Conservation (phyloP, 306 rosid species). For the Pterocarpus macrocarpus region DNA sequence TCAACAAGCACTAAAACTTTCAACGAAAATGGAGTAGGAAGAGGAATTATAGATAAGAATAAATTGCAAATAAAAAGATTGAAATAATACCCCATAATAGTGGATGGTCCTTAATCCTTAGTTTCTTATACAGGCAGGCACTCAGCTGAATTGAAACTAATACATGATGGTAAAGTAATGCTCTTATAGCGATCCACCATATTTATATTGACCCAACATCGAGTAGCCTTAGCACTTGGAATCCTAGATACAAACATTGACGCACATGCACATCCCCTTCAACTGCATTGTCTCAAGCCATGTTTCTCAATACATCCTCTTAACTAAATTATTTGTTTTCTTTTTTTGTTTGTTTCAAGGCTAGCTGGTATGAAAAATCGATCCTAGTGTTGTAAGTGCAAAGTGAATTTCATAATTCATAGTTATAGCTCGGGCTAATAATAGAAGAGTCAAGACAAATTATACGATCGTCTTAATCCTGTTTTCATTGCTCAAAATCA, state of each 20-base stretch:
- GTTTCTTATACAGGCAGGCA: neutral
- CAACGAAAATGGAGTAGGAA: no score
- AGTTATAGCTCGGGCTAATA: neutral
- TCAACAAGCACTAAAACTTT: no score
- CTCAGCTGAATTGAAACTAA: neutral
- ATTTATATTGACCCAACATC: no score
- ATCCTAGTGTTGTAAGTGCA: neutral
- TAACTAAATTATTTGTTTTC: no score
- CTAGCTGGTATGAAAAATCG: neutral
- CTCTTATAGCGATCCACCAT: neutral
- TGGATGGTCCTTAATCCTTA: neutral
- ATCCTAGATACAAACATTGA: neutral
- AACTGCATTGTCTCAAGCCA: neutral
- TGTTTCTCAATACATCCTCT: neutral
- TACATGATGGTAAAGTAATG: neutral
- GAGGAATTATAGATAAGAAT: no score
- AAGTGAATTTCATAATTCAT: no score
- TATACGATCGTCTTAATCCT: neutral
- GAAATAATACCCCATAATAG: neutral
- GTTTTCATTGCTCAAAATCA: constrained; percentile 8
- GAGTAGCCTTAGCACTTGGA: no score
- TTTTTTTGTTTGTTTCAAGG: neutral
- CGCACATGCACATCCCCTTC: neutral
- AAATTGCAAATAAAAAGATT: neutral
- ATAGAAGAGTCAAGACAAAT: neutral